Evolutionary conservation across 2,329 filamentous ascomycete genomes (phyloP), one percentile per base, ranked within the genome.

Genomic region (Diaporthe capsici): DNA sequence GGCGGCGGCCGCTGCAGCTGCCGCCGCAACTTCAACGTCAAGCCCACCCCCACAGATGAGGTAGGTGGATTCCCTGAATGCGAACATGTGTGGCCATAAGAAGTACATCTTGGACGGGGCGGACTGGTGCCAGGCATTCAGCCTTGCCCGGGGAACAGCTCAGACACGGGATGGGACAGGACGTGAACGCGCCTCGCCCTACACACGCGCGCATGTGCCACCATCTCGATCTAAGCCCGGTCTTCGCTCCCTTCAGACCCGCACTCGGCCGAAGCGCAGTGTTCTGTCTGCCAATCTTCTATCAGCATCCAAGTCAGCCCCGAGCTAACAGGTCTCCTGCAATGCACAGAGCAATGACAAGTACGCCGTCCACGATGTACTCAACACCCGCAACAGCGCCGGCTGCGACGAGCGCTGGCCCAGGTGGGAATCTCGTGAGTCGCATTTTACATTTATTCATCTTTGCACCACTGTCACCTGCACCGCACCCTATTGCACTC

Each of bases 41-140:
- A 84, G 81, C 78, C 84, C 87, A 72, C 85, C n/a, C n/a, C n/a
- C 87, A 58, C 88, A 88, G 78, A 77, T 85, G 77, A 87, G 86
- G 88, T 90, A 83, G 82, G 87, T 84, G 42, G 42, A 73, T 25
- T 42, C 57, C 3, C 55, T 42, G 22, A 44, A 2, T 39, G n/a
- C 17, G 17, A 49, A 49, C 17, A 25, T 12, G 28, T 25, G 22
- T 42, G 15, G 8, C 39, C 28, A n/a, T 20, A 20, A 22, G 13
- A 25, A 61, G 15, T 28, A 17, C 20, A 44, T 5, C 8, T 53
- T 55, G 31, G 65, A 25, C n/a, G 34, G 13, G 34, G 65, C 49
- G 15, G 20, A 10, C 7, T 68, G 44, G 63, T 13, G 47, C 20
- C 31, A 39, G 61, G 17, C 42, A 28, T 65, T 47, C 42, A 31